A percentile compares a stretch with the other conserved stretches of the same genome.
phyloP scores from a whole-genome alignment of 2,329 filamentous ascomycete genomes.

The Drechslera avenae region DNA sequence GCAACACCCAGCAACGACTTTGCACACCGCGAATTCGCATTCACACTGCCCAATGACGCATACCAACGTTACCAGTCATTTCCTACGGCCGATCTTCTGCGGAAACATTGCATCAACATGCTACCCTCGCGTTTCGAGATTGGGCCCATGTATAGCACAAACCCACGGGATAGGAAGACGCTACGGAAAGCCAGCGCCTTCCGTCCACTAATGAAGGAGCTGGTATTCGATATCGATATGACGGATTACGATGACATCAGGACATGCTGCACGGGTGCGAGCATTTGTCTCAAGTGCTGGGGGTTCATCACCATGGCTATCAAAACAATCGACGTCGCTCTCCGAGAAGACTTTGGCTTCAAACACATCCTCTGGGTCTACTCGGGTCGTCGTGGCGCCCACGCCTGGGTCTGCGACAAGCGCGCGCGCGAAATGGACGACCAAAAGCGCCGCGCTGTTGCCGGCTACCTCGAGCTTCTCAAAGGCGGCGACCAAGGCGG shows the following conservation, averaged over 20 bases:
- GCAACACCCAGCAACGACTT: constrained; percentile 86
- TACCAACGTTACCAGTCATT: constrained; percentile 92
- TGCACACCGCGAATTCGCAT: constrained; percentile 90
- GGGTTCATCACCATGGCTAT: constrained; percentile 97
- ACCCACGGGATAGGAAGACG: constrained; percentile 90
- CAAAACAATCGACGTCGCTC: constrained; percentile 83
- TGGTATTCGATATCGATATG: constrained; percentile 99
- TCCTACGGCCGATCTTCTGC: constrained; percentile 71
- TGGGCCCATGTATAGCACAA: constrained; percentile 92
- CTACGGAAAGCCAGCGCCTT: constrained; percentile 81
- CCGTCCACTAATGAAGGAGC: constrained; percentile 85
- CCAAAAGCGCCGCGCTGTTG: constrained; percentile 80
- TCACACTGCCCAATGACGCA: constrained; percentile 89
- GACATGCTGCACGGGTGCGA: constrained; percentile 91
- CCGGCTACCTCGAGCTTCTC: constrained; percentile 88
- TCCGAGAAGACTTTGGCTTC: constrained; percentile 95
- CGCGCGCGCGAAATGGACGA: constrained; percentile 85
- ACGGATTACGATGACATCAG: constrained; percentile 98
- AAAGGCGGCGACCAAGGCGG: constrained; percentile 83
- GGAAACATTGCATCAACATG: constrained; percentile 86
- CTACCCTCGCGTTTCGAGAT: constrained; percentile 97
- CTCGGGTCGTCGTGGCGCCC: constrained; percentile 91
- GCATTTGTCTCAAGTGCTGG: constrained; percentile 95
- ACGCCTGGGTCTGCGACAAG: constrained; percentile 97
- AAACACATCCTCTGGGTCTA: constrained; percentile 98